These are phyloP conservation scores for Penicillium sclerotigenum DNA, from an alignment of 2,329 filamentous ascomycete species.

Conservation along the genomic window DNA sequence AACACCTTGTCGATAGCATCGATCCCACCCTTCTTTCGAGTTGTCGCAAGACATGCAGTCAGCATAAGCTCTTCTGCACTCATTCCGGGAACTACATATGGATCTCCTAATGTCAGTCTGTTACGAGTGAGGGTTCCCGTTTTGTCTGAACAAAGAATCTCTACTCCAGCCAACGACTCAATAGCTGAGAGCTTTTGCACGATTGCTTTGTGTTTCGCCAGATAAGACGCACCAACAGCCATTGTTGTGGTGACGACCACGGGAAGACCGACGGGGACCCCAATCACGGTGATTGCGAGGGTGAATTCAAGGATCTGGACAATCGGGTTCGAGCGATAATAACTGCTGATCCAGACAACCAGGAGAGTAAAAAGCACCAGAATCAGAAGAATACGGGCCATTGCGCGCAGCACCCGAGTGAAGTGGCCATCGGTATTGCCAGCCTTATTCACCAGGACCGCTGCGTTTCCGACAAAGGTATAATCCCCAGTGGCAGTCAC, in stretches of 20 bases:
- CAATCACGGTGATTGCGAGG: conserved; percentile 83
- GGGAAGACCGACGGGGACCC: conserved; percentile 88
- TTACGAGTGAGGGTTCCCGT: conserved; percentile 92
- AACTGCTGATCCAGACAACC: conserved; percentile 79
- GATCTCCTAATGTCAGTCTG: conserved; percentile 83
- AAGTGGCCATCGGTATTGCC: conserved; percentile 76
- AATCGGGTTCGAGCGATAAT: conserved; percentile 82
- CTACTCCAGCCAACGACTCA: conserved; percentile 85
- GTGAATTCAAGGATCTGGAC: conserved; percentile 79
- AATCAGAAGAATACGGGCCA: conserved; percentile 74
- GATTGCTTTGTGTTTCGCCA: conserved; percentile 89
- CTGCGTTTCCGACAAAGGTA: conserved; percentile 85
- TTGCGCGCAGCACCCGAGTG: conserved; percentile 84
- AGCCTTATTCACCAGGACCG: conserved; percentile 77
- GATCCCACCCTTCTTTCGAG: conserved; percentile 92
- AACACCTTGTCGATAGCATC: conserved; percentile 95
- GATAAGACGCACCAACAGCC: conserved; percentile 87
- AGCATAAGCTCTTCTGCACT: conserved; percentile 87
- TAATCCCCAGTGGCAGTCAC: conserved; percentile 82
- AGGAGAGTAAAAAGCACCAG: conserved; percentile 78
- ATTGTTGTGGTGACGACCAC: conserved; percentile 93
- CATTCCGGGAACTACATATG: conserved; percentile 77
- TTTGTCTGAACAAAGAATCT: conserved; percentile 94
- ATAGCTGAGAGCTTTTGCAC: conserved; percentile 91
- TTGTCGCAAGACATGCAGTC: conserved; percentile 83